A percentile compares a stretch with the other conserved stretches of the same genome.
These are phyloP conservation scores for Chrysoporthe deuterocubensis DNA, from an alignment of 2,329 filamentous ascomycete species.

Conservation along the genomic window DNA sequence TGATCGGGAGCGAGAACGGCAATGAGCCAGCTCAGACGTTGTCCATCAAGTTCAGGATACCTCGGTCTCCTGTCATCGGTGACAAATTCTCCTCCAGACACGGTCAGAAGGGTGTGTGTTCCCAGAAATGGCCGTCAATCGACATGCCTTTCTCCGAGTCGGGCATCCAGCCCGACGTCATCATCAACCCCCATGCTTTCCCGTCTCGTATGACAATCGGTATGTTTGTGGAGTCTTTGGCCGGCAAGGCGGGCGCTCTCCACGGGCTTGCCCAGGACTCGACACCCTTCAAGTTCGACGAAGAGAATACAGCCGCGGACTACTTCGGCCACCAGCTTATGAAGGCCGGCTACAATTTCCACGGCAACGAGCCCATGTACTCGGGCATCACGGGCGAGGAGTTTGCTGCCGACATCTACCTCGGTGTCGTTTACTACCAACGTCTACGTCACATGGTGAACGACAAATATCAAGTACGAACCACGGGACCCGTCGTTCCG, in stretches of 20 bases:
- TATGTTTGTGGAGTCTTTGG: constrained; percentile 97
- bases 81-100: constrained; percentile 99
- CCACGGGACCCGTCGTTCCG: constrained; percentile 87
- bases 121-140: constrained; percentile 90
- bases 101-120: constrained; percentile 96
- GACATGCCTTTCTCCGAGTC: constrained; percentile 98
- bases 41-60: constrained; percentile 90
- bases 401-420: constrained; percentile 91
- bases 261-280: constrained; percentile 96
- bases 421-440: constrained; percentile 98
- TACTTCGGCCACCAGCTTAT: constrained; percentile 96
- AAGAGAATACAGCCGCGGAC: constrained; percentile 88
- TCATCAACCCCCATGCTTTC: constrained; percentile 99
- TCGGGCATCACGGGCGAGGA: constrained; percentile 95
- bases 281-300: constrained; percentile 93
- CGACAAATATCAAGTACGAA: constrained; percentile 98
- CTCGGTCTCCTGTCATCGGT: constrained; percentile 88
- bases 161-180: constrained; percentile 94
- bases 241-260: constrained; percentile 90
- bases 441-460: constrained; percentile 99
- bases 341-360: constrained; percentile 96
- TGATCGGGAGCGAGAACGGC: constrained; percentile 85
- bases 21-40: constrained; percentile 84
- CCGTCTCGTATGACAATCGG: constrained; percentile 99
- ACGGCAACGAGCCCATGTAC: constrained; percentile 99